phyloP scores from a whole-genome alignment of 192 early-diverging fungal genomes.

The Coemansia interrupta region DNA sequence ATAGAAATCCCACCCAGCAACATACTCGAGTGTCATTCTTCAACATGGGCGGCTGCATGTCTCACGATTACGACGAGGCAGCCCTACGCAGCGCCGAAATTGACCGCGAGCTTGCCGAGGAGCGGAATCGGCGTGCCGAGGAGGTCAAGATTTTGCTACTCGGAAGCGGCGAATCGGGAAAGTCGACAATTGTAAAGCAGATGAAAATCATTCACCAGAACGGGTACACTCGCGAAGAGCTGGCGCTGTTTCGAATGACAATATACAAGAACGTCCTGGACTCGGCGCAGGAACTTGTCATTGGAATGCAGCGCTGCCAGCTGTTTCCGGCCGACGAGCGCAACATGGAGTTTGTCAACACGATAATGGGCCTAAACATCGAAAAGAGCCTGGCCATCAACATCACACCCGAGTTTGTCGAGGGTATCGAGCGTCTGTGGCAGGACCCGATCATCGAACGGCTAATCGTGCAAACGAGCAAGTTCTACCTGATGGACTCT shows the following conservation, averaged over 20 bases:
- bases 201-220: conserved; percentile 97
- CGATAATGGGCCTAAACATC: conserved; percentile 42
- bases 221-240: conserved; percentile 79
- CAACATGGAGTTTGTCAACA: conserved; percentile 52
- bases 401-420: conserved; percentile 65
- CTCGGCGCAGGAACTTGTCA: conserved; percentile 71
- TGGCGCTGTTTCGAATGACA: conserved; percentile 69
- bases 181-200: conserved; percentile 94
- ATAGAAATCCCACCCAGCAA: neutral
- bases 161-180: conserved; percentile 90
- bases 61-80: conserved; percentile 52
- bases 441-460: conserved; percentile 63
- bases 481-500: conserved; percentile 90
- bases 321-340: conserved; percentile 54
- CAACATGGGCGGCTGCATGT: conserved; percentile 56
- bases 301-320: conserved; percentile 65
- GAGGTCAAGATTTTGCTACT: conserved; percentile 59
- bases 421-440: conserved; percentile 70
- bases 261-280: conserved; percentile 86
- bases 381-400: conserved; percentile 58
- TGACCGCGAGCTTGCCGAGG: conserved; percentile 55
- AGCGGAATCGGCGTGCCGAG: conserved; percentile 51
- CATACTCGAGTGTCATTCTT: neutral
- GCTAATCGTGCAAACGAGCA: conserved; percentile 68
- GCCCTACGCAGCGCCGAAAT: conserved; percentile 55